Conservation (phyloP, 352 stramenopile species). For the Phytophthora sp. region DNA sequence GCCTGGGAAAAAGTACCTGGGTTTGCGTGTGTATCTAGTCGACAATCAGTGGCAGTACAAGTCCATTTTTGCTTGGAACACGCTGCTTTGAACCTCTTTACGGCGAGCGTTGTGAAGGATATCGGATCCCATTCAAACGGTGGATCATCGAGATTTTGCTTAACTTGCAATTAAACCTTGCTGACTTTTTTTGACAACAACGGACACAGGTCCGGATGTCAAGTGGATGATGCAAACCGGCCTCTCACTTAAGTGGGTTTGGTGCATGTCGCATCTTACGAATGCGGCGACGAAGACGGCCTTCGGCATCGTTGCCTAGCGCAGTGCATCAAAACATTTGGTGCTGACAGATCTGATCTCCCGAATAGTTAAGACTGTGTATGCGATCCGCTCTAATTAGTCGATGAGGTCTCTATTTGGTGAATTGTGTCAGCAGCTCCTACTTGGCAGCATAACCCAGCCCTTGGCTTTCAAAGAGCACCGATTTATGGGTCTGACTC, state of each 20-base stretch:
- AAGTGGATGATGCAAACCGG: constrained; percentile 10
- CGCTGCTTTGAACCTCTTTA: not conserved
- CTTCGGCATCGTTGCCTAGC: constrained; percentile 9
- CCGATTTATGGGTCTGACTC: constrained; percentile 14
- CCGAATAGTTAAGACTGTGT: not conserved
- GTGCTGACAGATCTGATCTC: constrained; percentile 2
- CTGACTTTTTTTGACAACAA: not conserved
- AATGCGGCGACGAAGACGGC: constrained; percentile 12
- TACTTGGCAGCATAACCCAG: too few species aligned
- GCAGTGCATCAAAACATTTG: not conserved
- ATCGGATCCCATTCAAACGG: not conserved
- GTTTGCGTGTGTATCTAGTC: not conserved
- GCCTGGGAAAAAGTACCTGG: constrained; percentile 3
- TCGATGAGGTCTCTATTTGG: constrained; percentile 12
- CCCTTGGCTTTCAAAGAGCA: constrained; percentile 18
- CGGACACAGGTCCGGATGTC: not conserved
- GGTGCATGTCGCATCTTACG: constrained; percentile 7
- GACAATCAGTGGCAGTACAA: constrained; percentile 4
- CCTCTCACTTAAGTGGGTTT: constrained; percentile 1
- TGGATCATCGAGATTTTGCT: not conserved
- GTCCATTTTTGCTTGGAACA: not conserved
- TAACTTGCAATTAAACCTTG: not conserved
- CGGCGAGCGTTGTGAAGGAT: not conserved
- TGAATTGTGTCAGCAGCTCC: constrained; percentile 9
- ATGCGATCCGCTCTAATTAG: constrained; percentile 12